phyloP scores from a whole-genome alignment of 164 flowering plant genomes.

The Paratinospora sagittata region DNA sequence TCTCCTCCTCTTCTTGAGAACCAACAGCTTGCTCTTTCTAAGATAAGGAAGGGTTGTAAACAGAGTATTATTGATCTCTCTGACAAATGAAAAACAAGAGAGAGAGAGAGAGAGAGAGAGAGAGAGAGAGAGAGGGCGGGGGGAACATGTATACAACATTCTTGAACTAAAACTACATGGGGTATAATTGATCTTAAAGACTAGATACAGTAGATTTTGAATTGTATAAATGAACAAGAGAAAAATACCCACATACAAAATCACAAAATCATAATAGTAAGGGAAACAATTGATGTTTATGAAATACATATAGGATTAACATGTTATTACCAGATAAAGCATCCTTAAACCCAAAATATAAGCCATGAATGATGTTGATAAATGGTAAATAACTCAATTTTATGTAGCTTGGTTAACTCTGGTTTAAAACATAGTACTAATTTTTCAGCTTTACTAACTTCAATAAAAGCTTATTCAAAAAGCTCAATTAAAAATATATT shows the following conservation, averaged over 20 bases:
- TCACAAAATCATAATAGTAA: not conserved
- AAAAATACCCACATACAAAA: not conserved
- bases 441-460: too few species aligned
- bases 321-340: not conserved
- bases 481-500: too few species aligned
- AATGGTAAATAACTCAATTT: too few species aligned
- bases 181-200: not conserved
- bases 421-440: too few species aligned
- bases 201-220: not conserved
- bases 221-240: not conserved
- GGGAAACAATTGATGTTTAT: not conserved
- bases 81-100: not conserved
- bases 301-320: not conserved
- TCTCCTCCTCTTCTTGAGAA: constrained; percentile 11
- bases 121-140: too few species aligned
- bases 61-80: not conserved
- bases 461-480: too few species aligned
- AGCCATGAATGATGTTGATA: too few species aligned
- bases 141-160: not conserved
- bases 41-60: not conserved
- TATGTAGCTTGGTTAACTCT: too few species aligned
- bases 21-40: constrained; percentile 5
- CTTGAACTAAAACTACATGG: not conserved
- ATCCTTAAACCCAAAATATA: not conserved
- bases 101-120: not conserved